Base-by-base conservation (phyloP, 2,329 filamentous ascomycete genomes). In the Colletotrichum simmondsii region DNA sequence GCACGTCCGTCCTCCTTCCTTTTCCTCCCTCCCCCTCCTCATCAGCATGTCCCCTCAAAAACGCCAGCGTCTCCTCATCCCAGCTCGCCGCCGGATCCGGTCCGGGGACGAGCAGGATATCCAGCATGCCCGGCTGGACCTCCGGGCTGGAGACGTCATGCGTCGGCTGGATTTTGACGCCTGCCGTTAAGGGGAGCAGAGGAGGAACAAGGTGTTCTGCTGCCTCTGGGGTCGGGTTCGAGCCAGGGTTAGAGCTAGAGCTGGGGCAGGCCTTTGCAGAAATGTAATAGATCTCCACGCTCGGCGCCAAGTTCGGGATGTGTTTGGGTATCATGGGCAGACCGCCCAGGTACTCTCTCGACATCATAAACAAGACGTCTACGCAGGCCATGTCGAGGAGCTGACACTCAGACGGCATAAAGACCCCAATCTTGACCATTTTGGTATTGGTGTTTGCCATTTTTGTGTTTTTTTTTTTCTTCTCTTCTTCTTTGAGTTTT, bases 81-180 rank as follows among this genome's bases (percentile, higher is more conserved):
- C 81, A 83, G 6, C 65, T 70, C 2, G 63, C 69, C 0, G 26
- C 37, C 0, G 87, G 87, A 62, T 88, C 83, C 26, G 87, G 84
- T 0, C 88, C 88, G 1, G 88, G 88, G 1, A 89, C 82, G 0
- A 88, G 74, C 16, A 90, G 75, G 61, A 90, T 81, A 76, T 90
- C 86, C 4, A 90, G 81, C 75, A 83, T 81, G 3, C 87, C 88
- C 0, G 88, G 86, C 19, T 84, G 83, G 6, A 89, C 87, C 14
- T 83, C 85, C 0, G 82, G 76, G 75, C 88, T 84, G 35, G 77
- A 77, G 74, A 84, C 84, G 68, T 84, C 81, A 77, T 87, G 82
- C 5, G 86, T 87, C 30, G 85, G 80, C 42, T 79, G 75, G 54
- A 88, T 72, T 4, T 72, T 75, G 56, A 83, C 74, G 61, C 78